Evolutionary conservation across 371 early-diverging fungal species (phyloP).

Genomic region (Rhizopus delemar): DNA sequence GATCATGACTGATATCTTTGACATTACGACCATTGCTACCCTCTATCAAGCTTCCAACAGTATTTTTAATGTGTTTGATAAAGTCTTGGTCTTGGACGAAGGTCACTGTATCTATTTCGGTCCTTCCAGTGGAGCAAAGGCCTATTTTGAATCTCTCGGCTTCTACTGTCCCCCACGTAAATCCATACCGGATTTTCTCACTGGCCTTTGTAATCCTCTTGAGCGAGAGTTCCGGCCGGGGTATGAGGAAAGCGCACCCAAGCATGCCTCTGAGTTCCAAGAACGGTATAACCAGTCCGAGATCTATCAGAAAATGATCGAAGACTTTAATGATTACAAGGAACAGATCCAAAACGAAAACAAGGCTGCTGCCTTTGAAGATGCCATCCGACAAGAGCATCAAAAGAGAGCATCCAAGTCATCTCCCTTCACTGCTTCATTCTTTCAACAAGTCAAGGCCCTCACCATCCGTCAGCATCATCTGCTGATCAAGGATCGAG

Average conservation of each 20-base stretch:
- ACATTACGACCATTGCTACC: slow-evolving; percentile 66
- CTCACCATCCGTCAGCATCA: slow-evolving; percentile 54
- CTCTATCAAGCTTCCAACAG: slow-evolving; percentile 74
- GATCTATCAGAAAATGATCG: slow-evolving; percentile 26
- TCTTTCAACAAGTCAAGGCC: slow-evolving; percentile 50
- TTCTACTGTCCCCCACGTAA: slow-evolving; percentile 71
- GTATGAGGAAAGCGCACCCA: slow-evolving; percentile 46
- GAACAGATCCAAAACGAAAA: slow-evolving; percentile 16
- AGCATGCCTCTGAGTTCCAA: slow-evolving; percentile 52
- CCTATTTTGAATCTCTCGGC: slow-evolving; percentile 69
- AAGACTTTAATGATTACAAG: slow-evolving; percentile 31
- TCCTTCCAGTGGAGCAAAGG: slow-evolving; percentile 59
- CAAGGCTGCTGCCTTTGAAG: slow-evolving; percentile 39
- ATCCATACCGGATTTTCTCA: slow-evolving; percentile 52
- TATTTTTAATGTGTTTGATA: slow-evolving; percentile 80
- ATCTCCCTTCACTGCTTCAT: slow-evolving; percentile 54
- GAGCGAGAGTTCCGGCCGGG: slow-evolving; percentile 60
- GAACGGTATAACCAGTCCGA: slow-evolving; percentile 32
- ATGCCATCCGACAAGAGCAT: slow-evolving; percentile 43
- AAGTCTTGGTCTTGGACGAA: slow-evolving; percentile 72
- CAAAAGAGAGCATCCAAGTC: slow-evolving; percentile 37
- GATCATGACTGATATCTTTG: slow-evolving; percentile 33
- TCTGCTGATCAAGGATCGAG: slow-evolving; percentile 46
- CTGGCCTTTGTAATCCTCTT: slow-evolving; percentile 13
- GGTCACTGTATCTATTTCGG: slow-evolving; percentile 70